Percentiles rank a stretch among this genome's conserved stretches.
Evolutionary conservation across 257 asterid species (phyloP).

Genomic region (Ehretia macrophylla): DNA sequence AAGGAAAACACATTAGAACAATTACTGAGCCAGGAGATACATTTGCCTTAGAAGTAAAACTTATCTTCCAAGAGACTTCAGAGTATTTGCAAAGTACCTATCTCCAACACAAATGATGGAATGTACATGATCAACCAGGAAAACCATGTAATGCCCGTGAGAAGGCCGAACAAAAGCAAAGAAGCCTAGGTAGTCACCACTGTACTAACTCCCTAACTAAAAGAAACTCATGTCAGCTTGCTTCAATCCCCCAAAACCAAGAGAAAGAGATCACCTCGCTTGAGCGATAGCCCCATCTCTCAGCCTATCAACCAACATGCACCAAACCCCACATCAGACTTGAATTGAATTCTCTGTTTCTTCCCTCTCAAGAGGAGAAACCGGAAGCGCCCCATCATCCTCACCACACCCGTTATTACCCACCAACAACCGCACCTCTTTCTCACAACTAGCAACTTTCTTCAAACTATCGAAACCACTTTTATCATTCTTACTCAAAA

Average conservation of each 20-base stretch:
- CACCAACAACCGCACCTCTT: constrained; percentile 32
- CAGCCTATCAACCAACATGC: background rate
- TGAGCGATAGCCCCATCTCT: background rate
- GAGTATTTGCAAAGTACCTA: constrained; percentile 38
- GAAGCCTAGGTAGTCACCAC: constrained; percentile 48
- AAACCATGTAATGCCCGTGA: constrained; percentile 36
- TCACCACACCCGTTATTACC: constrained; percentile 40
- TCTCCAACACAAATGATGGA: constrained; percentile 26
- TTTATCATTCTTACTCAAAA: constrained; percentile 25
- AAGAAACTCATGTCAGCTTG: background rate
- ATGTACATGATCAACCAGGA: constrained; percentile 50
- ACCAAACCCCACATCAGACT: constrained; percentile 25
- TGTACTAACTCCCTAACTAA: constrained; percentile 32
- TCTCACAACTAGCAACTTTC: constrained; percentile 18
- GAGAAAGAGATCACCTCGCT: background rate
- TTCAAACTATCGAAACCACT: constrained; percentile 16
- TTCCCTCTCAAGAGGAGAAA: constrained; percentile 38
- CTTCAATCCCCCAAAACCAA: background rate
- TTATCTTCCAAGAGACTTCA: constrained; percentile 26
- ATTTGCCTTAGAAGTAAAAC: too few species aligned
- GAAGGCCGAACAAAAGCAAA: constrained; percentile 35
- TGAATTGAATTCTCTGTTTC: constrained; percentile 46
- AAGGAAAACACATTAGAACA: constrained; percentile 21
- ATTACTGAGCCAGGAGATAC: constrained; percentile 14
- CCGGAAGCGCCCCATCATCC: constrained; percentile 33